A percentile compares a stretch with the other conserved stretches of the same genome.
Conservation (phyloP, 331 rosid species). For the Telfairia occidentalis region DNA sequence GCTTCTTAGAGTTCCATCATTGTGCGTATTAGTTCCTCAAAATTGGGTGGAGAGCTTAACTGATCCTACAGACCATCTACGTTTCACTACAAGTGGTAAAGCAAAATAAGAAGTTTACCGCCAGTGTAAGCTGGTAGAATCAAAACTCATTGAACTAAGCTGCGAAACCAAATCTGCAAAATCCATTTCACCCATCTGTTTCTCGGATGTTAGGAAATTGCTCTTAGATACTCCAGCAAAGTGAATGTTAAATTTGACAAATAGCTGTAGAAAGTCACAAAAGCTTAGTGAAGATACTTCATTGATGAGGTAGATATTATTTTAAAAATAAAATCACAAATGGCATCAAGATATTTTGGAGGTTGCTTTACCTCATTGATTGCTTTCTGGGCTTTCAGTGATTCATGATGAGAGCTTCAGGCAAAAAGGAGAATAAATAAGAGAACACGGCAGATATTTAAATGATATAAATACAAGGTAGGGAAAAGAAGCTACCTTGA, state of each 20-base stretch:
- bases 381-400: conserved; percentile 91
- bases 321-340: conserved; percentile 10
- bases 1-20: too few relatives aligned
- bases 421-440: conserved; percentile 20
- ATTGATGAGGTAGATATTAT: not conserved
- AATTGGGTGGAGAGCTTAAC: not conserved
- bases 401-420: conserved; percentile 92
- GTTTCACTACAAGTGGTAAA: not conserved
- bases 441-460: not conserved
- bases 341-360: conserved; percentile 15
- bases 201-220: conserved; percentile 55
- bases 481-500: conserved; percentile 57
- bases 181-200: conserved; percentile 35
- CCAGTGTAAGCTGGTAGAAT: conserved; percentile 93
- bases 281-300: not conserved
- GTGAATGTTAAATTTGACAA: conserved; percentile 95
- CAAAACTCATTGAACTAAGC: conserved; percentile 89
- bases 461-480: not conserved
- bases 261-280: conserved; percentile 58
- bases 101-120: conserved; percentile 33
- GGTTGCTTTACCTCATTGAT: conserved; percentile 70
- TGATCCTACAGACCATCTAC: not conserved
- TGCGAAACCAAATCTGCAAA: conserved; percentile 75
- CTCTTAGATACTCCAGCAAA: conserved; percentile 93
- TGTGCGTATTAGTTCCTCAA: not conserved